Evolutionary conservation across 106 monocot genomes (phyloP), one percentile per base, ranked within the genome.

Genomic region (Ottelia alismoides): DNA sequence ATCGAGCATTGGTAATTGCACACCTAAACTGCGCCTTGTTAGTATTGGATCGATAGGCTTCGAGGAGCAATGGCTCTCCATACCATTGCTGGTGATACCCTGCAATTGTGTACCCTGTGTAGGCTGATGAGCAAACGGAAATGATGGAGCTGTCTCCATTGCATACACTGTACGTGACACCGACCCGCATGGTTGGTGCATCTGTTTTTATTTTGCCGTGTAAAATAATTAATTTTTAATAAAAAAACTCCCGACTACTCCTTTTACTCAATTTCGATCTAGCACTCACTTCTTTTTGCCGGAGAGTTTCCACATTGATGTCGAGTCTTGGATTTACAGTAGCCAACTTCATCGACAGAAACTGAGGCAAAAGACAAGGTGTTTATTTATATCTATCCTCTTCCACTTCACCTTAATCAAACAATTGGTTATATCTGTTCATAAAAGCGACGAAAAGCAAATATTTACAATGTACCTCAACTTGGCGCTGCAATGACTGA

Each of bases 331-430:
- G 52, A 65, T 71, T 64, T 4, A 67, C 71, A 6, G 71, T 67
- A 12, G 71, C 65, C 11, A 76, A 53, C 55, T 76, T 76, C 76
- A 76, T 71, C 1, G 71, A 76, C 11, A 76, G 53, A 46, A 76
- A 65, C 76, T 70, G 64, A 18, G 43, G 23, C 20, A 30, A 46
- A 25, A 24, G 25, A 11, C 59, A 25, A 14, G 16, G 49, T 23
- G 46, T 58, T 2, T 44, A 20, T 58, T 25, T 20, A 23, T 58
- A 14, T 44, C 45, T 27, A 3, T 18, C 20, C 20, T 0, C 1
- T 0, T 5, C 16, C 16, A 20, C 48, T n/a, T n/a, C 20, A 49
- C 9, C 16, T 5, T 16, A 14, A 49, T 16, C 17, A 5, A 49
- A 14, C 48, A 14, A 20, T 28, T n/a, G n/a, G n/a, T n/a, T n/a